phyloP scores from a whole-genome alignment of 2,329 filamentous ascomycete genomes.

The Didymella segeticola region DNA sequence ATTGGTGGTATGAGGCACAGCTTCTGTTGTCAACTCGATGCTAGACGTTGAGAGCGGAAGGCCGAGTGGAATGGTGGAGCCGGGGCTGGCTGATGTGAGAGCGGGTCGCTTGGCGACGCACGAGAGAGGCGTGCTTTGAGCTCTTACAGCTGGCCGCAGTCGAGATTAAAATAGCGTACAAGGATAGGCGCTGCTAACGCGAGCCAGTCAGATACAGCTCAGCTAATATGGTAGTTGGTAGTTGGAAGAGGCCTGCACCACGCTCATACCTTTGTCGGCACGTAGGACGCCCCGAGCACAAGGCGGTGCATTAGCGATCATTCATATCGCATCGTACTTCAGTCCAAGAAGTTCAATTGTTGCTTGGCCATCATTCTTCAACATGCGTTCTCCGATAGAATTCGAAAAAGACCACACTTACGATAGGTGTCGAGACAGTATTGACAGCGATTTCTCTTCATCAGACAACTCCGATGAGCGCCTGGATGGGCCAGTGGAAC shows the following conservation, averaged over 20 bases:
- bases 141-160: constrained; percentile 24
- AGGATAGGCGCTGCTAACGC: constrained; percentile 7
- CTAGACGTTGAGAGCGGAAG: not conserved
- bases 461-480: constrained; percentile 20
- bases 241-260: constrained; percentile 13
- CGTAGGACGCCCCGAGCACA: constrained; percentile 21
- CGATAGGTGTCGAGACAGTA: constrained; percentile 30
- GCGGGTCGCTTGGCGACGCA: constrained; percentile 24
- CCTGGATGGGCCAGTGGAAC: constrained; percentile 18
- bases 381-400: constrained; percentile 33
- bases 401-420: constrained; percentile 33
- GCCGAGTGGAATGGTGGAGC: constrained; percentile 5
- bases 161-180: constrained; percentile 26
- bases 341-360: constrained; percentile 14
- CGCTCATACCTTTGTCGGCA: constrained; percentile 18
- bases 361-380: constrained; percentile 9
- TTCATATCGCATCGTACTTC: constrained; percentile 25
- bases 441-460: constrained; percentile 30
- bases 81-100: constrained; percentile 21
- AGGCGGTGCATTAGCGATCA: constrained; percentile 22
- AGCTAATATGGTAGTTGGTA: constrained; percentile 19
- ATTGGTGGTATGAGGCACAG: not conserved
- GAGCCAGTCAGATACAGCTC: constrained; percentile 13
- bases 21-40: constrained; percentile 3
- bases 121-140: constrained; percentile 9